Base-by-base conservation (phyloP, 2,329 filamentous ascomycete genomes). In the Knoxdaviesia capensis region DNA sequence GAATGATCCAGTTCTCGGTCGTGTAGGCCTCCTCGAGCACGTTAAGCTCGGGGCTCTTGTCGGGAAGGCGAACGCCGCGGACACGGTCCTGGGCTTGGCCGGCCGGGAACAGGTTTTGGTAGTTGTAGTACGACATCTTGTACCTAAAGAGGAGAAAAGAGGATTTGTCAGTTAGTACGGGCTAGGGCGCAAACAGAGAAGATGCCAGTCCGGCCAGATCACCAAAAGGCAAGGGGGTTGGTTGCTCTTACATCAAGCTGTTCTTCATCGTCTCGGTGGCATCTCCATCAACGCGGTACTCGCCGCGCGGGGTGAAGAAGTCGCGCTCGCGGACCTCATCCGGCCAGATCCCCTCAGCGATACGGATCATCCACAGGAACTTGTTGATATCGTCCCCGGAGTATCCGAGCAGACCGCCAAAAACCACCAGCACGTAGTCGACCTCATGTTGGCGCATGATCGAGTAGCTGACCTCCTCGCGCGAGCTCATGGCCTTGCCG, bases 81-180 rank as follows among this genome's bases (percentile, higher is more conserved):
- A 98, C 90, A 51, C 90, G 80, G 58, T 98, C 90, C 51, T 77
- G 67, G 34, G 84, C 87, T 62, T 96, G 86, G 47, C 90, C 90
- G 2, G 80, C 71, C 38, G 87, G 88, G 73, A 96, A 98, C 48
- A 98, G 75, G 39, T 71, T 65, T 61, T 88, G 74, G 69, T 83
- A 98, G 71, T 96, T 96, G 74, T 98, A 83, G 72, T 98, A 98
- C 28, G 86, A 94, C 87, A 98, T 94, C 73, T 98, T 98, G 75
- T 98, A 98, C 85, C 87, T 94, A 49, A 49, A 48, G 34, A 37
- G n/a, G 29, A 39, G 51, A 43, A 53, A 45, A 36, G 38, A 45
- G 42, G 20, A 3, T 20, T 20, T 20, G 20, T 20, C 20, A 20
- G 20, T 20, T 20, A 20, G 20, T 20, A 20, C 3, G 20, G 2